Percentiles rank a stretch among this genome's conserved stretches.
These are phyloP conservation scores for Fusarium falciforme DNA, from an alignment of 2,329 filamentous ascomycete species.

Conservation along the genomic window DNA sequence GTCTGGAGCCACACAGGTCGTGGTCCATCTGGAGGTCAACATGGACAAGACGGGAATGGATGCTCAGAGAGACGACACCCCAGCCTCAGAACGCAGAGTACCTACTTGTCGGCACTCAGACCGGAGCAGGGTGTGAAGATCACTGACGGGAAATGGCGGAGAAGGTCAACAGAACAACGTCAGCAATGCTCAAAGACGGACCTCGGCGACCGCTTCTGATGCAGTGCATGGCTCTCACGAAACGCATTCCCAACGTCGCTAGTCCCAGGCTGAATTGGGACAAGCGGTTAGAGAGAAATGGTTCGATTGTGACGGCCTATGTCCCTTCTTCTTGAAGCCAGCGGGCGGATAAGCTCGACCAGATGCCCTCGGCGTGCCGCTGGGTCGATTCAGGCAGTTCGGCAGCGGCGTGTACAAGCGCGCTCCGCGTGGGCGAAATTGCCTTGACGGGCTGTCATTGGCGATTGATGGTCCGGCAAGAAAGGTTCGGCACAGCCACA, in stretches of 20 bases:
- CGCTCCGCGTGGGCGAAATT: slow-evolving; percentile 5
- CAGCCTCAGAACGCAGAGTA: slow-evolving; percentile 20
- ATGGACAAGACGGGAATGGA: slow-evolving; percentile 5
- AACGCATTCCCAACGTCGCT: slow-evolving; percentile 33
- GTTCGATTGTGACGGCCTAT: slow-evolving; percentile 41
- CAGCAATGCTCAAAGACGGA: slow-evolving; percentile 16
- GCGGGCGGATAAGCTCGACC: slow-evolving; percentile 14
- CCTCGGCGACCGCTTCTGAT: slow-evolving; percentile 36
- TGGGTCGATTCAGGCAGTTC: slow-evolving; percentile 19
- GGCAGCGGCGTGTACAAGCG: slow-evolving; percentile 6
- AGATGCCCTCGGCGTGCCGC: slow-evolving; percentile 3
- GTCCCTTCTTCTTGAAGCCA: slow-evolving; percentile 19
- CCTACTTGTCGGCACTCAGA: slow-evolving; percentile 34
- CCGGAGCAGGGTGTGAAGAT: slow-evolving; percentile 33
- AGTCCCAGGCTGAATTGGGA: slow-evolving; percentile 35
- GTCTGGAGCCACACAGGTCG: slow-evolving; percentile 2
- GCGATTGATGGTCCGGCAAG: neutral
- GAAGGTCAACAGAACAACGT: slow-evolving; percentile 17
- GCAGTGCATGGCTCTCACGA: slow-evolving; percentile 32
- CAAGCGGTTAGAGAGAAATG: slow-evolving; percentile 35
- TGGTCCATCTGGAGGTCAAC: too few relatives aligned
- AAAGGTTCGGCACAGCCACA: slow-evolving; percentile 36
- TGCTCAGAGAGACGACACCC: slow-evolving; percentile 2
- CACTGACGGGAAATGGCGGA: slow-evolving; percentile 14
- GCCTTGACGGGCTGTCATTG: neutral